Conservation (phyloP, 345 rosid genomes). For the Noccaea bulbosa region DNA sequence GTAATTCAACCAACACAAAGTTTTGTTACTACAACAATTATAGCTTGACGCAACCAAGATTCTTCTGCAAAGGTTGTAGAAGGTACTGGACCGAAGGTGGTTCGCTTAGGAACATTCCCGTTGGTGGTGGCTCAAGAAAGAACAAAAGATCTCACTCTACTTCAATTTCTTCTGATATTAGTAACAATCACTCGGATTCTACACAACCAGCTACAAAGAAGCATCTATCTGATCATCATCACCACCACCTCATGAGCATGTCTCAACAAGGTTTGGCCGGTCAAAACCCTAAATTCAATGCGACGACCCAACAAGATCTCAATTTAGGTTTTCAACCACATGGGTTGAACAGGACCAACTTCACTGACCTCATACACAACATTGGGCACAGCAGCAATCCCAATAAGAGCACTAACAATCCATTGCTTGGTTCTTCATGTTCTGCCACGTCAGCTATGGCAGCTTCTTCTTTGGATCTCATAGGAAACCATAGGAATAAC, state of each 20-base stretch:
- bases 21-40: slow-evolving; percentile 99
- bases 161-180: slow-evolving; percentile 40
- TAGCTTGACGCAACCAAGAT: slow-evolving; percentile 96
- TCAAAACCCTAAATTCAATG: slow-evolving; percentile 63
- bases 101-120: slow-evolving; percentile 91
- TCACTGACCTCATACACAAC: slow-evolving; percentile 67
- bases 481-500: slow-evolving; percentile 64
- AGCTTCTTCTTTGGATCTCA: slow-evolving; percentile 66
- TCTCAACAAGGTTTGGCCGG: slow-evolving; percentile 49
- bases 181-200: slow-evolving; percentile 34
- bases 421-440: slow-evolving; percentile 43
- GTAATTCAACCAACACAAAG: slow-evolving; percentile 93
- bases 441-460: slow-evolving; percentile 42
- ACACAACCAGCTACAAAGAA: slow-evolving; percentile 52
- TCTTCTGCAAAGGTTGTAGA: slow-evolving; percentile 94
- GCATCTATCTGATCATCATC: slow-evolving; percentile 64
- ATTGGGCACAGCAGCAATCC: slow-evolving; percentile 44
- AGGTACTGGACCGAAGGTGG: slow-evolving; percentile 99
- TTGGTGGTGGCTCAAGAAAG: slow-evolving; percentile 97
- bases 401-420: slow-evolving; percentile 42
- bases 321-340: slow-evolving; percentile 68
- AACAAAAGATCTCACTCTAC: slow-evolving; percentile 78
- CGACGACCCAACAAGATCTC: slow-evolving; percentile 71
- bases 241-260: slow-evolving; percentile 43
- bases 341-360: slow-evolving; percentile 51